Evolutionary conservation across 495 filamentous ascomycete genomes (phyloP).

Genomic region (Lichina pygmaea): DNA sequence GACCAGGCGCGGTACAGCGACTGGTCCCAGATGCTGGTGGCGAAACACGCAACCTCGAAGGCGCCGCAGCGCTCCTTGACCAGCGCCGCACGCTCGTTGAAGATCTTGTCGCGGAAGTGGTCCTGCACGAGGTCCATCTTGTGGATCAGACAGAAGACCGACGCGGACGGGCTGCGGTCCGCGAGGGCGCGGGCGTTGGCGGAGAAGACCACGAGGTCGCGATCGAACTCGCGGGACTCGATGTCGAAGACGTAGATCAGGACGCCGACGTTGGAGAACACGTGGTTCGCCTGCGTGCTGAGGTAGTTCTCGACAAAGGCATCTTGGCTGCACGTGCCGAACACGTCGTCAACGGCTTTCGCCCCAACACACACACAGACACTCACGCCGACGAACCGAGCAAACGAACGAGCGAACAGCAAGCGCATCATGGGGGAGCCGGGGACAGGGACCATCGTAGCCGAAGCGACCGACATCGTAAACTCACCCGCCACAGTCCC

Average conservation of each 20-base stretch:
- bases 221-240: conserved; percentile 74
- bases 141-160: conserved; percentile 82
- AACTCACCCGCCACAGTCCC: conserved; percentile 79
- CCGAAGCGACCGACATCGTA: not conserved
- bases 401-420: not conserved
- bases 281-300: conserved; percentile 72
- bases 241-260: conserved; percentile 99
- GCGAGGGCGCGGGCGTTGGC: conserved; percentile 61
- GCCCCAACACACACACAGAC: no score
- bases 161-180: conserved; percentile 60
- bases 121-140: conserved; percentile 95
- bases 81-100: conserved; percentile 45
- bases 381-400: no score
- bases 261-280: conserved; percentile 88
- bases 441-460: not conserved
- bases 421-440: not conserved
- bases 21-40: conserved; percentile 96
- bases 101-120: conserved; percentile 47
- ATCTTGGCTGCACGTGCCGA: conserved; percentile 42
- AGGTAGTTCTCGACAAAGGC: conserved; percentile 98
- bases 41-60: conserved; percentile 46
- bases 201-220: conserved; percentile 71
- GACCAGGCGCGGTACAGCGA: conserved; percentile 97
- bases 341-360: not conserved
- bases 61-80: conserved; percentile 50